phyloP scores from a whole-genome alignment of 2,329 filamentous ascomycete species.

The Esteya vermicola region DNA sequence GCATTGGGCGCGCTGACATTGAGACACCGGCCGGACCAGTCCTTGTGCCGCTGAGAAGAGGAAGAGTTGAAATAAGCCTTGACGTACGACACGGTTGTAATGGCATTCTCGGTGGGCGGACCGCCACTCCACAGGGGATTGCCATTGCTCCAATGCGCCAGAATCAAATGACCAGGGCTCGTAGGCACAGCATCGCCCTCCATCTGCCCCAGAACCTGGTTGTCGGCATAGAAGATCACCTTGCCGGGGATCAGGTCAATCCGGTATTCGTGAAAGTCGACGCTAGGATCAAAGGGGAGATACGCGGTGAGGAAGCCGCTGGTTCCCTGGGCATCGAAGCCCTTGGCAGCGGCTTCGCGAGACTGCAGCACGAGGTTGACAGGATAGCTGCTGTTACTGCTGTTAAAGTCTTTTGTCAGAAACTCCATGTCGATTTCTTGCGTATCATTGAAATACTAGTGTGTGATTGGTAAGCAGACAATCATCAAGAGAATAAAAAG shows the following conservation, averaged over 20 bases:
- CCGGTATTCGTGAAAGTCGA: conserved; percentile 61
- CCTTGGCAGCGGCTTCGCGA: conserved; percentile 37
- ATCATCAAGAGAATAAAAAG: neutral
- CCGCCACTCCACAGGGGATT: conserved; percentile 57
- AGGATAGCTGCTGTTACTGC: conserved; percentile 33
- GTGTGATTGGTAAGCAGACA: neutral
- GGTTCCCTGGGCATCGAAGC: conserved; percentile 49
- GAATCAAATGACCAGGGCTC: conserved; percentile 48
- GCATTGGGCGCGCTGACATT: conserved; percentile 21
- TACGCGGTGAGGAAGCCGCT: conserved; percentile 40
- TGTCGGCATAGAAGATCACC: conserved; percentile 59
- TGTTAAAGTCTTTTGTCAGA: conserved; percentile 50
- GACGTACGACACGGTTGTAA: conserved; percentile 52
- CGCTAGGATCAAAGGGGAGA: conserved; percentile 52
- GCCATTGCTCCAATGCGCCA: conserved; percentile 71
- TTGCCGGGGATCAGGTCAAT: conserved; percentile 54
- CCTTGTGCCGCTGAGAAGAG: conserved; percentile 20
- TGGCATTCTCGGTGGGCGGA: conserved; percentile 48
- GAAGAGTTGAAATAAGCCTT: conserved; percentile 73
- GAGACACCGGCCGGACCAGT: conserved; percentile 26
- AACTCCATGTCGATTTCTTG: conserved; percentile 76
- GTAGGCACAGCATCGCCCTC: conserved; percentile 41
- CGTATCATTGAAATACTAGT: conserved; percentile 61
- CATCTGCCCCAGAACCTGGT: conserved; percentile 40
- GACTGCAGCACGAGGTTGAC: conserved; percentile 69